Evolutionary conservation across 2,329 filamentous ascomycete genomes (phyloP), one percentile per base, ranked within the genome.

Genomic region (Pseudopithomyces maydicus): DNA sequence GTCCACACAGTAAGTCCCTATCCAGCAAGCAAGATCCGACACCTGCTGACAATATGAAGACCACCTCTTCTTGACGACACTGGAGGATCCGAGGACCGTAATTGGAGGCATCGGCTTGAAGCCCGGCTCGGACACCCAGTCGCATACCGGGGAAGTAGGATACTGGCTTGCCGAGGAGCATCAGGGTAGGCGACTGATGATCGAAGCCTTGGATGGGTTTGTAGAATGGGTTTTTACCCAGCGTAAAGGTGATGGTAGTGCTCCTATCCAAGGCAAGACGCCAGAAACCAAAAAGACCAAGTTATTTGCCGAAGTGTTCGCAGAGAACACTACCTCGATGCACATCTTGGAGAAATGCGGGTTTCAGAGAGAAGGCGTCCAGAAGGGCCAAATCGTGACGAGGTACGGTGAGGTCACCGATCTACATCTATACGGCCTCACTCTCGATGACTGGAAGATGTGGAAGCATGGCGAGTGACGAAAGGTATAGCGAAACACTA

Each of bases 131-230:
- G 77, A 78, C 54, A 64, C 77, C 15, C 66, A 71, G 15, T 61
- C 71, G 5, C 76, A 77, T 53, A 68, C 65, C 1, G 78, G 73
- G 0, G 76, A 79, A 55, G 47, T 80, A 1, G 78, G 78, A 10
- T 80, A 77, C 63, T 81, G 78, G 79, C 54, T 80, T 11, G 72
- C 69, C 15, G 73, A 76, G 52, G 57, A 58, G 29, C 66, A 66
- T 35, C 76, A 74, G 75, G 75, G 77, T 0, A 59, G 63, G 42
- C 73, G 73, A 2, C 63, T 74, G 29, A 71, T 68, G 62, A 72
- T 63, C 1, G 72, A 71, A 52, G 69, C 69, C 17, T 52, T 77
- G n/a, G 59, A 57, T 12, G 73, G 62, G 6, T 72, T 78, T 43
- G 69, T 73, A 15, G 56, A 59, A 15, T 79, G 74, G 74, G 58